Conservation (phyloP, 176 grass and related monocot species). For the Oryza nivara region DNA sequence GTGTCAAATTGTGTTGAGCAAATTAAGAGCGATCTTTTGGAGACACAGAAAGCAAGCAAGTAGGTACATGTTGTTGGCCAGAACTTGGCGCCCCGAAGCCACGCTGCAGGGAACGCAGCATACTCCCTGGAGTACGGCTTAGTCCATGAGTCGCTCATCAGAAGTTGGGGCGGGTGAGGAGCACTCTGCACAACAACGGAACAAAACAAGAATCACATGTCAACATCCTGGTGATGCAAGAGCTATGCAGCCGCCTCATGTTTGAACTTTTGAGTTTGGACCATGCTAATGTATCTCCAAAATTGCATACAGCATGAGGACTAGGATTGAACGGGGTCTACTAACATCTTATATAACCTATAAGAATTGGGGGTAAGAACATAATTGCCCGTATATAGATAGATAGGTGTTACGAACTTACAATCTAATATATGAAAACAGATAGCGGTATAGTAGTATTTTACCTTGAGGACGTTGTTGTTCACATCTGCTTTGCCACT, state of each 20-base stretch:
- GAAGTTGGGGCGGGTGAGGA: conserved; percentile 84
- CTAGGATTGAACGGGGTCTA: conserved; percentile 22
- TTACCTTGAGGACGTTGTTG: conserved; percentile 98
- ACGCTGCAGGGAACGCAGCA: conserved; percentile 88
- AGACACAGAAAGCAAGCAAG: background rate
- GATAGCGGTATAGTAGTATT: conserved; percentile 3
- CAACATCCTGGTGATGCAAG: conserved; percentile 27
- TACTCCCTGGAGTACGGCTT: conserved; percentile 96
- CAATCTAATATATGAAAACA: background rate
- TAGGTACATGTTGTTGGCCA: conserved; percentile 88
- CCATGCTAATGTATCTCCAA: conserved; percentile 1
- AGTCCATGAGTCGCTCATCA: conserved; percentile 93
- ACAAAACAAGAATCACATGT: conserved; percentile 9
- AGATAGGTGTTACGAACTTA: background rate
- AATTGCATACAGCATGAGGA: background rate
- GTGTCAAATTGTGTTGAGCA: background rate
- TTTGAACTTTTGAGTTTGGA: background rate
- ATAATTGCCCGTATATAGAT: no score
- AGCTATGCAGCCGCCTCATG: background rate
- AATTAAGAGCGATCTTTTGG: background rate
- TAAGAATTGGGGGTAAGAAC: no score
- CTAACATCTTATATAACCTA: background rate
- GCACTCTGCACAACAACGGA: conserved; percentile 62
- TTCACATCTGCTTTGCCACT: conserved; percentile 76
- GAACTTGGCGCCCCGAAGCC: conserved; percentile 95